These are phyloP conservation scores for Gardenia jasminoides DNA, from an alignment of 257 asterid genomes.

Conservation along the genomic window DNA sequence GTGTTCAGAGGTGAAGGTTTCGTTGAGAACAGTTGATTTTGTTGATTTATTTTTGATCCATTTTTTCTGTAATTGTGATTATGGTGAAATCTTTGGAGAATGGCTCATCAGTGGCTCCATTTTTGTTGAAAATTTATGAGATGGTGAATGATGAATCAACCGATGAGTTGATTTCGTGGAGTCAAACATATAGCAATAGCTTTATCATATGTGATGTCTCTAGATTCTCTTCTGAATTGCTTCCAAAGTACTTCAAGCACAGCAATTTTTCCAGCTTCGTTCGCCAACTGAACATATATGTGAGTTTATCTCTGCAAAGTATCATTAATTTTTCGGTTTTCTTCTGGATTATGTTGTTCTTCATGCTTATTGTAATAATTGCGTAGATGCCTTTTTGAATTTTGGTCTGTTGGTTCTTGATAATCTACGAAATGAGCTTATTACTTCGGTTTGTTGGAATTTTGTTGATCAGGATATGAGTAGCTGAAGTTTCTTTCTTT, in stretches of 20 bases:
- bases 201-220: constrained; percentile 77
- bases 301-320: constrained; percentile 19
- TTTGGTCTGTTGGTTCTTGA: background rate
- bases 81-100: constrained; percentile 87
- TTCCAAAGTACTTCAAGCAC: constrained; percentile 92
- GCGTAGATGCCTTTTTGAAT: background rate
- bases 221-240: constrained; percentile 57
- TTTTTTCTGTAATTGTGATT: constrained; percentile 10
- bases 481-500: background rate
- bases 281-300: constrained; percentile 92
- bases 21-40: background rate
- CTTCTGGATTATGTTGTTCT: background rate
- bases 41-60: background rate
- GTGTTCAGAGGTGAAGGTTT: too few relatives aligned
- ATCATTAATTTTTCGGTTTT: background rate
- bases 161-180: constrained; percentile 78
- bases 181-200: constrained; percentile 47
- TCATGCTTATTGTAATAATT: background rate
- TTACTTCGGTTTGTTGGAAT: background rate
- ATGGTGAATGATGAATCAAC: constrained; percentile 87
- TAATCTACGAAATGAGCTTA: background rate
- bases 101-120: constrained; percentile 75
- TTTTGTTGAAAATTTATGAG: constrained; percentile 81
- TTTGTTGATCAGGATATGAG: background rate
- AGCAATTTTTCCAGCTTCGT: constrained; percentile 87